Evolutionary conservation across 2,329 filamentous ascomycete genomes (phyloP).

Genomic region (Lecanoromycetidae sp.): DNA sequence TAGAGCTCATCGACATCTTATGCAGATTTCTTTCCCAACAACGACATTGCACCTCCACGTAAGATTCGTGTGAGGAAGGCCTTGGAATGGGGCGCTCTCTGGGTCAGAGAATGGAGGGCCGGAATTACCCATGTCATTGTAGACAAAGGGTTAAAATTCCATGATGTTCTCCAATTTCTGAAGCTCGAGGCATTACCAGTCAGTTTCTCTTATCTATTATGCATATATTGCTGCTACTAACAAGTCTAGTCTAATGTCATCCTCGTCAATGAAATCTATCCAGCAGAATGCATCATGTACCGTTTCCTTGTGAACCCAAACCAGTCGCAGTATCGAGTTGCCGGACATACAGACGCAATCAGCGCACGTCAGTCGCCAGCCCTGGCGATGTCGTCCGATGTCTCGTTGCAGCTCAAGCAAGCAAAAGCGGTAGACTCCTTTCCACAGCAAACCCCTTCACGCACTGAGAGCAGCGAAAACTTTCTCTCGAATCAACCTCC

Average conservation of each 20-base stretch:
- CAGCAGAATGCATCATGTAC: constrained; percentile 54
- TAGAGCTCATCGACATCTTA: neutral
- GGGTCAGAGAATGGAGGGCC: constrained; percentile 46
- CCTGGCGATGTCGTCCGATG: neutral
- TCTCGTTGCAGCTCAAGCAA: constrained; percentile 25
- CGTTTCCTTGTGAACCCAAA: constrained; percentile 45
- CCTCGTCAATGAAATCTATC: constrained; percentile 59
- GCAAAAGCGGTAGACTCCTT: constrained; percentile 11
- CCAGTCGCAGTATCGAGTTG: constrained; percentile 48
- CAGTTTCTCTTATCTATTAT: constrained; percentile 19
- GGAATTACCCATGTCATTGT: constrained; percentile 67
- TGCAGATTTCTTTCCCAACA: constrained; percentile 64
- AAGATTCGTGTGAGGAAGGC: constrained; percentile 62
- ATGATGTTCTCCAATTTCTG: constrained; percentile 49
- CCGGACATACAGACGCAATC: constrained; percentile 29
- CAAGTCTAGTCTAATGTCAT: constrained; percentile 22
- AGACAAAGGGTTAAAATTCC: constrained; percentile 54
- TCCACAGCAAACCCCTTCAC: constrained; percentile 6
- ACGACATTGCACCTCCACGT: constrained; percentile 56
- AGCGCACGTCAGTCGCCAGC: neutral
- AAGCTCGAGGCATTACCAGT: constrained; percentile 38
- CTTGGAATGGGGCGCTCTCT: constrained; percentile 60
- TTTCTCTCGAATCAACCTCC: neutral
- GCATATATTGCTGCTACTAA: constrained; percentile 15
- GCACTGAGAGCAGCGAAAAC: constrained; percentile 6